A percentile compares a stretch with the other conserved stretches of the same genome.
phyloP scores from a whole-genome alignment of 176 grass and related monocot species.

The Alopecurus myosuroides region DNA sequence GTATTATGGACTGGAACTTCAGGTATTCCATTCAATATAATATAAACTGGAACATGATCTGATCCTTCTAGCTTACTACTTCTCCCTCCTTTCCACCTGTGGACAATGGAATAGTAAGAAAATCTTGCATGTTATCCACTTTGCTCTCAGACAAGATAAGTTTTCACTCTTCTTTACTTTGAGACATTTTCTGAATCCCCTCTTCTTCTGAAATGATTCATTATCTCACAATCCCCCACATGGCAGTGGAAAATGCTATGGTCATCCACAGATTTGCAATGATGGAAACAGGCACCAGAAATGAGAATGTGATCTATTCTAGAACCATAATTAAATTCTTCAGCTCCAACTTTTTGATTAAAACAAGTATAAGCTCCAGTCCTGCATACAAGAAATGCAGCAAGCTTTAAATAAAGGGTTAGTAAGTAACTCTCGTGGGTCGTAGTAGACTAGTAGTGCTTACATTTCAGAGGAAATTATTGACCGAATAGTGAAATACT shows the following conservation, averaged over 20 bases:
- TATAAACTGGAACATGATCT: constrained; percentile 96
- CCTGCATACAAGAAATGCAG: constrained; percentile 37
- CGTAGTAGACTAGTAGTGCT: neutral
- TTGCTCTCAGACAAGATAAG: constrained; percentile 1
- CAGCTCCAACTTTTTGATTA: constrained; percentile 75
- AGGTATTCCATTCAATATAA: constrained; percentile 60
- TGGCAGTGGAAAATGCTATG: constrained; percentile 77
- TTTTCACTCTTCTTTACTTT: constrained; percentile 55
- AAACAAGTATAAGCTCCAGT: constrained; percentile 84
- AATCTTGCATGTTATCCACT: neutral
- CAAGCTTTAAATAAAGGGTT: neutral
- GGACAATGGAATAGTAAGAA: constrained; percentile 35
- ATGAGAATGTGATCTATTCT: constrained; percentile 90
- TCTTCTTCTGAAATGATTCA: constrained; percentile 78
- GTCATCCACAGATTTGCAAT: constrained; percentile 36
- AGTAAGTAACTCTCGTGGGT: neutral
- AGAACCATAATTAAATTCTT: constrained; percentile 96
- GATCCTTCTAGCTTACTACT: constrained; percentile 95
- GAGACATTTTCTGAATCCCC: constrained; percentile 59
- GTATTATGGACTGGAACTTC: constrained; percentile 63
- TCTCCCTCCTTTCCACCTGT: constrained; percentile 95
- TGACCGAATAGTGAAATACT: neutral
- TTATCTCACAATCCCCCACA: constrained; percentile 89
- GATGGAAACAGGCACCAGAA: constrained; percentile 73
- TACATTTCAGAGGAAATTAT: neutral